These are phyloP conservation scores for Fusarium redolens DNA, from an alignment of 2,329 filamentous ascomycete genomes.

Conservation along the genomic window DNA sequence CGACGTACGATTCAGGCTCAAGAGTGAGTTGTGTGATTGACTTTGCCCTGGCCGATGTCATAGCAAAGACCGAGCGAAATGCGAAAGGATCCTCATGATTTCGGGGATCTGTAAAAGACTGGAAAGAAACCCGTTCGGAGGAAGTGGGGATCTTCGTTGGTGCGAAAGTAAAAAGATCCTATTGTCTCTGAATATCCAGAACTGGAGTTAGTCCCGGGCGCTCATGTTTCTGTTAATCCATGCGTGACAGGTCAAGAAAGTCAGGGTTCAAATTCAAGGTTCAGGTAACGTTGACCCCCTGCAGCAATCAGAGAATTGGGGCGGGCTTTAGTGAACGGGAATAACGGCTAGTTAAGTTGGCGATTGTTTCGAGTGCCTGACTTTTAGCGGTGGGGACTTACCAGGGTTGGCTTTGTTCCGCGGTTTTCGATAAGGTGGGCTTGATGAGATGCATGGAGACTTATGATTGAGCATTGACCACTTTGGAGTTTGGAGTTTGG, in stretches of 20 bases:
- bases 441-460: slow-evolving; percentile 20
- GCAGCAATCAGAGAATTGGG: slow-evolving; percentile 5
- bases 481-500: slow-evolving; percentile 7
- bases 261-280: not conserved
- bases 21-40: slow-evolving; percentile 4
- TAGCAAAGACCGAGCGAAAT: slow-evolving; percentile 4
- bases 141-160: slow-evolving; percentile 31
- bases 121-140: slow-evolving; percentile 38
- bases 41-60: slow-evolving; percentile 6
- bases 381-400: slow-evolving; percentile 8
- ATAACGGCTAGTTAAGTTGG: slow-evolving; percentile 15
- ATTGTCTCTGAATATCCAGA: slow-evolving; percentile 8
- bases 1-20: slow-evolving; percentile 12
- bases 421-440: slow-evolving; percentile 12
- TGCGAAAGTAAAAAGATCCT: slow-evolving; percentile 24
- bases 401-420: slow-evolving; percentile 1
- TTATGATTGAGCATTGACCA: slow-evolving; percentile 21
- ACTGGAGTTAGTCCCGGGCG: slow-evolving; percentile 6
- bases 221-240: slow-evolving; percentile 12
- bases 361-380: slow-evolving; percentile 34
- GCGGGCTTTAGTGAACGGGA: slow-evolving; percentile 22
- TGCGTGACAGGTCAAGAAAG: slow-evolving; percentile 6
- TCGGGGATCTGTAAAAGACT: slow-evolving; percentile 38
- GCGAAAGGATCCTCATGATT: slow-evolving; percentile 26
- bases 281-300: slow-evolving; percentile 4